Conservation (phyloP, 108 stramenopile genomes). For the Nitzschia sp. region DNA sequence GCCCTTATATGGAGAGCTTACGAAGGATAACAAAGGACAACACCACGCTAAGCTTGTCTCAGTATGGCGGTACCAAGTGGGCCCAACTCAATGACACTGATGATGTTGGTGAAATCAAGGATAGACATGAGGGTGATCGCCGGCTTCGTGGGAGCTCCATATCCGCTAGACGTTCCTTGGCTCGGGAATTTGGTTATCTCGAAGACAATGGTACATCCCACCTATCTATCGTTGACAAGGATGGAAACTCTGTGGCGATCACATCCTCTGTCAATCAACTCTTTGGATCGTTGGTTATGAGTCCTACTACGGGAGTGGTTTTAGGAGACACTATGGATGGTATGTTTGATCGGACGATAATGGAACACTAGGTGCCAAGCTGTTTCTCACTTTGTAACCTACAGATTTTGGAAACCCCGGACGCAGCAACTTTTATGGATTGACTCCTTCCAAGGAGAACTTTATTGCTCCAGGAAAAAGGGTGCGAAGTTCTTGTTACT, state of each 20-base stretch:
- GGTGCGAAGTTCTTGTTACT: conserved; percentile 3
- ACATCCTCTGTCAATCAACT: conserved; percentile 71
- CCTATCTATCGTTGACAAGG: conserved; percentile 72
- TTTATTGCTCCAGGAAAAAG: conserved; percentile 69
- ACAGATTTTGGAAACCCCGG: conserved; percentile 71
- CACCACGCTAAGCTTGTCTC: conserved; percentile 34
- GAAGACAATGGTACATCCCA: conserved; percentile 82
- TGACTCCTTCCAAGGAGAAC: conserved; percentile 67
- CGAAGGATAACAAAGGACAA: conserved; percentile 42
- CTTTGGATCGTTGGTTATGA: conserved; percentile 58
- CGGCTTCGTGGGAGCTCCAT: conserved; percentile 1
- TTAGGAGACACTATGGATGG: conserved; percentile 78
- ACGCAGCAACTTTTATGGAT: conserved; percentile 53
- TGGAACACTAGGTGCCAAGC: no score
- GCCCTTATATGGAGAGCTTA: conserved; percentile 63
- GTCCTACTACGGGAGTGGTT: conserved; percentile 73
- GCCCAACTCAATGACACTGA: conserved; percentile 56
- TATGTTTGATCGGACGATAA: conserved; percentile 4
- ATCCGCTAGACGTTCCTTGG: conserved; percentile 19
- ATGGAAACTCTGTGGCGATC: conserved; percentile 72
- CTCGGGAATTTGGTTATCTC: conserved; percentile 61
- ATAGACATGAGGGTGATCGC: conserved; percentile 67
- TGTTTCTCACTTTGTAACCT: not conserved
- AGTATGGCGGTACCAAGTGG: conserved; percentile 72
- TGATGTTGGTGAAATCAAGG: conserved; percentile 25